Base-by-base conservation (phyloP, 345 rosid genomes). In the Eucalyptus grandis region DNA sequence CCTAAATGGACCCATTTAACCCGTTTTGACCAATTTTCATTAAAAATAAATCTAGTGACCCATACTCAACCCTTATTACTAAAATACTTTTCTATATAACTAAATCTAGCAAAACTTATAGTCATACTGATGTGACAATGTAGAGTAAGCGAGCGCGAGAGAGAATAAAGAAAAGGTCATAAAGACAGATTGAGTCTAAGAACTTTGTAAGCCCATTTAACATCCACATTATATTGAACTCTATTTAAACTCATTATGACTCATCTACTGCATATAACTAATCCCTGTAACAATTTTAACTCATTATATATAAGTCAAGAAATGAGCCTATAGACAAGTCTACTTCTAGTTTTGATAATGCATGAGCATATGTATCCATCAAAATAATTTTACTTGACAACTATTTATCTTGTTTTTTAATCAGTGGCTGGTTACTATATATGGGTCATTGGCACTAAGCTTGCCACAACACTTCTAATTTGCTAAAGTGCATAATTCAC, bases 141-240 rank as follows among this genome's bases (percentile, higher is more conserved):
- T 1, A 27, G 0, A 60, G 15, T 0, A 27, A 24, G 62, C 1
- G 7, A 58, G 0, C 1, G 0, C 7, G 0, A 60, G 7, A 26
- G 31, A 60, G 4, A 11, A 5, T 60, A 3, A 58, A 58, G 14
- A 60, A 1, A 26, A 3, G 11, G n/a, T 56, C 31, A 27, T 11
- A 27, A 4, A 27, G 6, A 0, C 14, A 0, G 0, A 0, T 60
- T 26, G 14, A 3, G 14, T 27, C 0, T 60, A 27, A 60, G 15
- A 1, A 60, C 6, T 1, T 54, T 54, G 0, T 54, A 54, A 22
- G 11, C 60, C 1, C 11, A 22, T 54, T 54, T 60, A 60, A 60
- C 4, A 60, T 27, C n/a, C 67, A 27, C 0, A 27, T 27, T 2
- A 60, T n/a, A n/a, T 60, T 27, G 14, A 60, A 27, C 14, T 27